Base-by-base conservation (phyloP, 805 yeast genomes). In the Kregervanrija delftensis region DNA sequence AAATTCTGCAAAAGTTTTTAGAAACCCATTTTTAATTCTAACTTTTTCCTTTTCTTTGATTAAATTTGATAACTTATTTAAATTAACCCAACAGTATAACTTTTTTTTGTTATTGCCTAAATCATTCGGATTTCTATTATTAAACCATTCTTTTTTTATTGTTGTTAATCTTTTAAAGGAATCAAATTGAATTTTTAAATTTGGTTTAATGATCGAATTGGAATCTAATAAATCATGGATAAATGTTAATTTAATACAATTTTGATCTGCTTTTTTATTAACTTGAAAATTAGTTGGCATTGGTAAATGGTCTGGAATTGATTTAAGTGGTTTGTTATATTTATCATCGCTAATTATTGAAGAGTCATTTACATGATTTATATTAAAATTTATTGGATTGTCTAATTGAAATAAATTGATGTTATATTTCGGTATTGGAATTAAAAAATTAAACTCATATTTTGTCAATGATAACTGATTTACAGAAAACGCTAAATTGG, bases 361-460 rank as follows among this genome's bases (percentile, higher is more conserved):
- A 22, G 28, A 22, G 28, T 22, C 28, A 6, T 22, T 6, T 2
- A 22, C 8, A 5, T 22, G 28, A 6, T 22, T 22, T 22, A 22
- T 22, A 22, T 22, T 22, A 31, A 37, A 37, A 12, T 43, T 45
- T 34, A 55, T 39, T 22, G 61, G 54, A 39, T 49, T 45, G 31
- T 48, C 11, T 33, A 52, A 33, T 51, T 50, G 42, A 32, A 43
- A 37, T 42, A 42, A 12, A 41, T 46, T 36, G 15, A 49, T n/a
- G 2, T 34, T 38, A 34, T 53, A 53, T 5, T 49, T 42, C 1
- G 63, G 61, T 22, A 57, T 49, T 3, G 65, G 64, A 5, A 60
- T 30, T 30, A 53, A 53, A 28, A 61, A 56, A 31, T 50, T 50
- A 39, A 59, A 52, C 31, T 35, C 43, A 30, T 52, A 47, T 11